Evolutionary conservation across 2,329 filamentous ascomycete species (phyloP), one percentile per base, ranked within the genome.

Genomic region (Colletotrichum viniferum): DNA sequence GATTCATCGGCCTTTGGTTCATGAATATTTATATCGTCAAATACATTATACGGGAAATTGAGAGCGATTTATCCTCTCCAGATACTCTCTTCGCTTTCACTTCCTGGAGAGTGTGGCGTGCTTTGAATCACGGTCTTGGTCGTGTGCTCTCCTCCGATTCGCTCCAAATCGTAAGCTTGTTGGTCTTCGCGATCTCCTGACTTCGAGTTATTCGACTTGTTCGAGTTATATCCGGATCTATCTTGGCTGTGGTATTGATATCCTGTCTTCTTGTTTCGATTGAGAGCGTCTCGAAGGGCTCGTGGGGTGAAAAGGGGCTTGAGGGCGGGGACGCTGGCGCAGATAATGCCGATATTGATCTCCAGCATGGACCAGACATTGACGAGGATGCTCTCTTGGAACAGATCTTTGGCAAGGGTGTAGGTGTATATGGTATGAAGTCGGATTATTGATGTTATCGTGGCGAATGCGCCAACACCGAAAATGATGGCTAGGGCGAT

Each of bases 301-400:
- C 26, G 28, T 14, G 83, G 84, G 16, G 83, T 84, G 74, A 87
- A 86, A 5, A 89, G 78, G 1, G 88, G 88, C 71, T 89, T 89
- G 7, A 90, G 82, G 0, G 88, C 87, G 0, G 88, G 87, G 0
- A 88, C 83, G 9, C 85, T 87, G 24, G 88, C 87, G 77, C 88
- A 90, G 34, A 86, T 80, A 48, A 90, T 86, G n/a, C 85, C 88
- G 7, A 86, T 81, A 71, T 88, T 89, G 74, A 89, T 82, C 76
- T 90, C 88, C 65, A 90, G 84, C 72, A 85, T 84, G 26, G 84
- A 86, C 86, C 88, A 88, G 14, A 88, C 72, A 56, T 86, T 86
- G 2, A 86, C 80, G 2, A 80, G 77, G 36, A 83, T 79, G 24
- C 80, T 80, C 55, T 85, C 80, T 13, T 78, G 80, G 70, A 85